Conservation (phyloP, 257 asterid species). For the Penstemon barbatus region DNA sequence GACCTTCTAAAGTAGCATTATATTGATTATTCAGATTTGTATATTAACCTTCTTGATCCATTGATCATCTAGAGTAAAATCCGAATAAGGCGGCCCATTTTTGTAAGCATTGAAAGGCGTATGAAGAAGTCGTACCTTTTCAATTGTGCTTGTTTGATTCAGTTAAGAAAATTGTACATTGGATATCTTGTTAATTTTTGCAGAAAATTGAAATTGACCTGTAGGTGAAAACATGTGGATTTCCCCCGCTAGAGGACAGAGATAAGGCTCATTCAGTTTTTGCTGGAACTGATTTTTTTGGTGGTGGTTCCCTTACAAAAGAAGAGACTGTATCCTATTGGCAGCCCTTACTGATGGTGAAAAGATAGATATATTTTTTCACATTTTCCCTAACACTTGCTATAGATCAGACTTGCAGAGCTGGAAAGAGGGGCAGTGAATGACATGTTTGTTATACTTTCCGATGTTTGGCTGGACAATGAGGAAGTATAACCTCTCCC, state of each 20-base stretch:
- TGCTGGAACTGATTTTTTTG: slow-evolving; percentile 79
- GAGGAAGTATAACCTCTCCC: slow-evolving; percentile 56
- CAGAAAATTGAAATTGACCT: slow-evolving; percentile 28
- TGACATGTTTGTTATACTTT: slow-evolving; percentile 93
- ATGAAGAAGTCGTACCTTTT: too few relatives aligned
- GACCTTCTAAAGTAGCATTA: too few relatives aligned
- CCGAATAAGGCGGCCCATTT: too few relatives aligned
- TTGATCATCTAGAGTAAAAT: too few relatives aligned
- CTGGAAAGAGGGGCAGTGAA: slow-evolving; percentile 80
- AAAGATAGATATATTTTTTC: background rate
- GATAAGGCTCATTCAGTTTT: slow-evolving; percentile 59
- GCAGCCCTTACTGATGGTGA: slow-evolving; percentile 12
- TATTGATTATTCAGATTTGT: too few relatives aligned
- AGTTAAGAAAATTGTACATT: background rate
- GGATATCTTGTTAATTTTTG: background rate
- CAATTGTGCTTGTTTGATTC: background rate
- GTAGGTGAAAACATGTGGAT: slow-evolving; percentile 88
- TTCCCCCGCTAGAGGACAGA: slow-evolving; percentile 93
- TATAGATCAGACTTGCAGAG: slow-evolving; percentile 77
- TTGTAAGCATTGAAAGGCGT: too few relatives aligned
- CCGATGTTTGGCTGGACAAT: slow-evolving; percentile 86
- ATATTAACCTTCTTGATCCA: too few relatives aligned
- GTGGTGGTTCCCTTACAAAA: slow-evolving; percentile 76
- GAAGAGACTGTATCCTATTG: slow-evolving; percentile 91
- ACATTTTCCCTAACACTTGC: slow-evolving; percentile 40